phyloP scores from a whole-genome alignment of 2,329 filamentous ascomycete genomes.

The Falciphora oryzae region DNA sequence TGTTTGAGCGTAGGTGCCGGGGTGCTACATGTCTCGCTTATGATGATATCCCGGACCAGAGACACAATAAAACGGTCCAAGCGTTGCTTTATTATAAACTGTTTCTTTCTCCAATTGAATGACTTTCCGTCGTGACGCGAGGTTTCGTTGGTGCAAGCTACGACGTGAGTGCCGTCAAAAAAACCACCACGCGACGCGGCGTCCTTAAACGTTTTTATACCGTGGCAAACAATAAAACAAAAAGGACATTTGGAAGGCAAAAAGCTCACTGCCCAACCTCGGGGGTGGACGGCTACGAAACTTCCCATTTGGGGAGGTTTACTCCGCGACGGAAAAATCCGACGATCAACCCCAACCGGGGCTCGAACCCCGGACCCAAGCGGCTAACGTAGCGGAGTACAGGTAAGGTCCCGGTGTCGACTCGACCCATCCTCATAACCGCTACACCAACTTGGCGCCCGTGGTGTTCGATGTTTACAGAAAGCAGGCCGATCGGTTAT shows the following conservation, averaged over 20 bases:
- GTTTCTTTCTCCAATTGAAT: too few relatives aligned
- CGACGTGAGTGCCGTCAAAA: too few relatives aligned
- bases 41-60: conserved; percentile 9
- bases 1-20: background rate
- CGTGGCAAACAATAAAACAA: too few relatives aligned
- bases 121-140: too few relatives aligned
- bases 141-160: too few relatives aligned
- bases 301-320: too few relatives aligned
- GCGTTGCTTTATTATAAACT: background rate
- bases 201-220: too few relatives aligned
- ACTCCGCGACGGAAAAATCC: background rate
- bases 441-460: background rate
- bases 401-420: background rate
- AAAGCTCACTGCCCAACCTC: background rate
- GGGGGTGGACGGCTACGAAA: too few relatives aligned
- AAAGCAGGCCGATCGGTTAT: background rate
- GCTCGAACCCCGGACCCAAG: too few relatives aligned
- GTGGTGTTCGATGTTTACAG: background rate
- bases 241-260: too few relatives aligned
- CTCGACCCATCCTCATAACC: background rate
- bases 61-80: conserved; percentile 9
- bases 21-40: conserved; percentile 5
- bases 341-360: background rate
- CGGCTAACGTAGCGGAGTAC: too few relatives aligned
- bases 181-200: too few relatives aligned